Evolutionary conservation across 257 asterid genomes (phyloP).

Genomic region (Cinchona pubescens): DNA sequence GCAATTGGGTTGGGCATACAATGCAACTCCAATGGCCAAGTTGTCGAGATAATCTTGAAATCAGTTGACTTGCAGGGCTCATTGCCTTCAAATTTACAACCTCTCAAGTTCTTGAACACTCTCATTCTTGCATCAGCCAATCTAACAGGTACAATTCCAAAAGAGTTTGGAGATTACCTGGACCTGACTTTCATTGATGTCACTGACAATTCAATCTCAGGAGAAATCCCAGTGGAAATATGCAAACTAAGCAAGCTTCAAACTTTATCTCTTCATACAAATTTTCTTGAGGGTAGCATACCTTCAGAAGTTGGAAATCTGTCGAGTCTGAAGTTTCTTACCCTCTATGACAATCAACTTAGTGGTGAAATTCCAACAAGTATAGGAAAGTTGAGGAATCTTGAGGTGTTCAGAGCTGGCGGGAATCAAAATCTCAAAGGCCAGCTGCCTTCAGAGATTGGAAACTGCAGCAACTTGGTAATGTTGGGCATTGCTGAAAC

Average conservation of each 20-base stretch:
- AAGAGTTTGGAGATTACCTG: constrained; percentile 59
- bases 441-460: constrained; percentile 66
- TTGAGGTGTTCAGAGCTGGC: constrained; percentile 73
- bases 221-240: constrained; percentile 68
- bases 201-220: constrained; percentile 67
- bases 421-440: constrained; percentile 87
- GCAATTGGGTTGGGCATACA: constrained; percentile 73
- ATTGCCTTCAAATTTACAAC: constrained; percentile 65
- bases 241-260: constrained; percentile 57
- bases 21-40: constrained; percentile 59
- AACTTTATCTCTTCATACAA: constrained; percentile 49
- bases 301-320: constrained; percentile 66
- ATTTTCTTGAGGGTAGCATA: constrained; percentile 54
- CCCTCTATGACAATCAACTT: constrained; percentile 77
- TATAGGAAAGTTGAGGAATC: constrained; percentile 56
- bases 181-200: constrained; percentile 51
- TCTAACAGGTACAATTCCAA: constrained; percentile 76
- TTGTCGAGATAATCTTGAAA: constrained; percentile 49
- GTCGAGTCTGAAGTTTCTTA: constrained; percentile 41
- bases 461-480: constrained; percentile 65
- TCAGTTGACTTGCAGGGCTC: constrained; percentile 74
- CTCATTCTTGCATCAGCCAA: constrained; percentile 71
- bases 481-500: constrained; percentile 84
- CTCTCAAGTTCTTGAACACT: constrained; percentile 50
- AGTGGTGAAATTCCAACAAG: constrained; percentile 69